Percentiles rank a stretch among this genome's conserved stretches.
Evolutionary conservation across 2,329 filamentous ascomycete species (phyloP).

Genomic region (Ophiognomonia clavigignenti-juglandacearum): DNA sequence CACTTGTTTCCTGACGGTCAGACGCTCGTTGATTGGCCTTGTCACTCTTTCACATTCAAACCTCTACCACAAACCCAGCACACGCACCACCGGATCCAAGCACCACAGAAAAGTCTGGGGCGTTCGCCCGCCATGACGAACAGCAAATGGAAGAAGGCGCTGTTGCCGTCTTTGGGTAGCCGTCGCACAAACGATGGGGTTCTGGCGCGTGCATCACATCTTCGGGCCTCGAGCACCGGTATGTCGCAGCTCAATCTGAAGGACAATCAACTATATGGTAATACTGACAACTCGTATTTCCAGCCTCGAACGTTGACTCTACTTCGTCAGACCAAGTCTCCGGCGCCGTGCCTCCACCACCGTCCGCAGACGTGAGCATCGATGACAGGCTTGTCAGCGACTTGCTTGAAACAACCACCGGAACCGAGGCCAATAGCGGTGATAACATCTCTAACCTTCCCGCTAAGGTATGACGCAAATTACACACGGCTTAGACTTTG

Average conservation of each 20-base stretch:
- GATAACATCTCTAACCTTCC: neutral
- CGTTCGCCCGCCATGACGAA: neutral
- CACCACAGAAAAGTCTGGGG: too few species aligned
- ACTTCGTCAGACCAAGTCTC: neutral
- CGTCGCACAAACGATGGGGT: conserved; percentile 1
- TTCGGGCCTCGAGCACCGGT: conserved; percentile 10
- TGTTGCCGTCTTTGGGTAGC: conserved; percentile 8
- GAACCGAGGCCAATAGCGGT: neutral
- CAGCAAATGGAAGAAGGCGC: conserved; percentile 12
- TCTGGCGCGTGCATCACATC: neutral
- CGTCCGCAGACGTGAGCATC: neutral
- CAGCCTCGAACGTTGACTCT: conserved; percentile 4
- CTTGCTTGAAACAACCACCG: conserved; percentile 10
- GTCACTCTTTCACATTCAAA: neutral
- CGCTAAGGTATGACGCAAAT: neutral
- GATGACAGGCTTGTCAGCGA: conserved; percentile 11
- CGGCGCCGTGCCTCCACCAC: neutral
- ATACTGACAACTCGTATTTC: neutral
- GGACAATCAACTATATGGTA: neutral
- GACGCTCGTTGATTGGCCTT: neutral
- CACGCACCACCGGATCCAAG: neutral
- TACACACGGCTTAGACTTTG: neutral
- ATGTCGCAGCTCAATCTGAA: neutral
- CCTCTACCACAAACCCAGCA: too few species aligned
- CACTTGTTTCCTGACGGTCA: neutral